A percentile compares a stretch with the other conserved stretches of the same genome.
These are phyloP conservation scores for Candida sp. DNA, from an alignment of 1,139 yeast genomes.

Conservation along the genomic window DNA sequence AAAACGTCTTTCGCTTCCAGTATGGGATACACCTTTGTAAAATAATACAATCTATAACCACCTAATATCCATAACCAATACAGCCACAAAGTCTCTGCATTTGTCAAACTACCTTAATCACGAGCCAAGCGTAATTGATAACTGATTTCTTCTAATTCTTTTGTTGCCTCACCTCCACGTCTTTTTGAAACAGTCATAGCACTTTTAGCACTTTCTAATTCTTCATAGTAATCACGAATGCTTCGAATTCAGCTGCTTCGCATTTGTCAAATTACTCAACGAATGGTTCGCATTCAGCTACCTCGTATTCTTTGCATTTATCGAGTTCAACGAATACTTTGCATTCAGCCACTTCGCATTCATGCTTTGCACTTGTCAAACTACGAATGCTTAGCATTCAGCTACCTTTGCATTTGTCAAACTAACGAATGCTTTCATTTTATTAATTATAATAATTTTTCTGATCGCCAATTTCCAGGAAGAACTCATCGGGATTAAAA, in stretches of 20 bases:
- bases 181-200: slow-evolving; percentile 62
- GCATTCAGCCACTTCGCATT: too few relatives aligned
- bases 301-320: too few relatives aligned
- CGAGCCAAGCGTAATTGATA: slow-evolving; percentile 51
- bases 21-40: background rate
- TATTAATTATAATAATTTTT: background rate
- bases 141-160: slow-evolving; percentile 55
- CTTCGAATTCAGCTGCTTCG: too few relatives aligned
- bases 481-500: slow-evolving; percentile 7
- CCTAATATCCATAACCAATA: background rate
- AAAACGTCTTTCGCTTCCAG: background rate
- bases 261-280: too few relatives aligned
- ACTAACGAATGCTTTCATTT: background rate
- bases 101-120: slow-evolving; percentile 14
- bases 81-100: background rate
- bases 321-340: too few relatives aligned
- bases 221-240: slow-evolving; percentile 57
- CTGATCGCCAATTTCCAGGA: slow-evolving; percentile 4
- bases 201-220: slow-evolving; percentile 77
- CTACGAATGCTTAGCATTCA: too few relatives aligned
- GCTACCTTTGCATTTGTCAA: too few relatives aligned
- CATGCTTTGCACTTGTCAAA: too few relatives aligned
- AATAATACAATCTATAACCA: background rate
- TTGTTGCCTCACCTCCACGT: slow-evolving; percentile 54
- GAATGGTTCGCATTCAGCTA: too few relatives aligned